Conservation (phyloP, 2,329 filamentous ascomycete genomes). For the Phyllosticta citribraziliensis region DNA sequence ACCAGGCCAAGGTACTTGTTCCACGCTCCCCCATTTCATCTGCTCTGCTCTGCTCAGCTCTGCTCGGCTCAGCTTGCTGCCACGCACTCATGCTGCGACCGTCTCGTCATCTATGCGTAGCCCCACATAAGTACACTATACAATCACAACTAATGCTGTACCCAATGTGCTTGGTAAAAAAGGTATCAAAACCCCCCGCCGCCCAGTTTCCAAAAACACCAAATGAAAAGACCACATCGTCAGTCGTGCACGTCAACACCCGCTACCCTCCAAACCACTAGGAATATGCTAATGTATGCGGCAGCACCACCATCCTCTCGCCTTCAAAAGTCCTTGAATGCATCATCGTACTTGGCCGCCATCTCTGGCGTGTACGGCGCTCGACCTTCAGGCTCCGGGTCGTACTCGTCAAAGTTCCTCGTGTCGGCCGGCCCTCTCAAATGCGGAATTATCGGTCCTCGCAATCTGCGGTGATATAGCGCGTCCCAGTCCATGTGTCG, state of each 20-base stretch:
- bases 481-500: slow-evolving; percentile 63
- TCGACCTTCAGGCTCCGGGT: slow-evolving; percentile 59
- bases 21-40: background rate
- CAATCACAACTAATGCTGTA: slow-evolving; percentile 9
- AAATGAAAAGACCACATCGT: background rate
- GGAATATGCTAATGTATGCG: background rate
- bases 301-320: background rate
- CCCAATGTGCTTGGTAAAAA: slow-evolving; percentile 10
- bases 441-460: slow-evolving; percentile 67
- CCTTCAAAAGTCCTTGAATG: slow-evolving; percentile 59
- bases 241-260: background rate
- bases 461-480: slow-evolving; percentile 51
- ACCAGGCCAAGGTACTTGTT: no score
- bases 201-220: background rate
- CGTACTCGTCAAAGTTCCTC: slow-evolving; percentile 73
- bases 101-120: background rate
- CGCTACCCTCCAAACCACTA: background rate
- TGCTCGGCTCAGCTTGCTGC: background rate
- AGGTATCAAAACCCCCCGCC: slow-evolving; percentile 5
- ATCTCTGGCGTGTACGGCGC: slow-evolving; percentile 62
- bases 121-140: slow-evolving; percentile 8
- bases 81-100: background rate
- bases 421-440: slow-evolving; percentile 64
- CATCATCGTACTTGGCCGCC: slow-evolving; percentile 57
- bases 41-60: background rate